A percentile compares a stretch with the other conserved stretches of the same genome.
phyloP scores from a whole-genome alignment of 192 early-diverging fungal species.

The Backusella luteola region DNA sequence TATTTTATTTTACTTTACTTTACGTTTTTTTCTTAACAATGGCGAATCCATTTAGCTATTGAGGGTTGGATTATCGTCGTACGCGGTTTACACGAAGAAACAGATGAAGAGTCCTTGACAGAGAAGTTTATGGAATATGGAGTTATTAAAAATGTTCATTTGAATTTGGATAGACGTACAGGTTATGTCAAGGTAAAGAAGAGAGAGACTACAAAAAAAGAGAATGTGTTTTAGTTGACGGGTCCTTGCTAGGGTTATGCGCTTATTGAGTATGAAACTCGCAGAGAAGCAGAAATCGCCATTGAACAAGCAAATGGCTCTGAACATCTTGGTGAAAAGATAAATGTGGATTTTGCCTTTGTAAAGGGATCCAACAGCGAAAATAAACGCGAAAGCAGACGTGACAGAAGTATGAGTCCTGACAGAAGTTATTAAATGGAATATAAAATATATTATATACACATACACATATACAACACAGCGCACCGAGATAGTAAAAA shows the following conservation, averaged over 20 bases:
- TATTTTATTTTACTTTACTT: not conserved
- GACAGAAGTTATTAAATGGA: not conserved
- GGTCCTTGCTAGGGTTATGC: conserved; percentile 81
- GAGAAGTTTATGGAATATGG: conserved; percentile 91
- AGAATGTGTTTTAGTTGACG: not conserved
- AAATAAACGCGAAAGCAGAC: conserved; percentile 29
- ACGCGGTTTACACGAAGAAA: conserved; percentile 93
- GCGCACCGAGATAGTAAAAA: too few relatives aligned
- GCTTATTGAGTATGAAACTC: conserved; percentile 81
- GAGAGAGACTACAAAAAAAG: not conserved
- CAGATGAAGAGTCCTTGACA: conserved; percentile 85
- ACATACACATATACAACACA: not conserved
- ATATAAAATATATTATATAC: not conserved
- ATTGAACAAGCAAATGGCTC: conserved; percentile 71
- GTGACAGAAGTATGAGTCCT: conserved; percentile 21
- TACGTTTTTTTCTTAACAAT: not conserved
- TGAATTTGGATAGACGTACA: conserved; percentile 92
- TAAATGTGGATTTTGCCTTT: conserved; percentile 90
- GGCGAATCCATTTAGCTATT: conserved; percentile 45
- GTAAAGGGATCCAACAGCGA: conserved; percentile 45
- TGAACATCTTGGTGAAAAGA: conserved; percentile 69
- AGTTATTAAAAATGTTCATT: conserved; percentile 83
- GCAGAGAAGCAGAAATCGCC: conserved; percentile 78
- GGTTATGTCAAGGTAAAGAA: conserved; percentile 89
- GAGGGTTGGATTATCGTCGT: conserved; percentile 98